phyloP scores from a whole-genome alignment of 371 early-diverging fungal species.

The Mucor racemosus region DNA sequence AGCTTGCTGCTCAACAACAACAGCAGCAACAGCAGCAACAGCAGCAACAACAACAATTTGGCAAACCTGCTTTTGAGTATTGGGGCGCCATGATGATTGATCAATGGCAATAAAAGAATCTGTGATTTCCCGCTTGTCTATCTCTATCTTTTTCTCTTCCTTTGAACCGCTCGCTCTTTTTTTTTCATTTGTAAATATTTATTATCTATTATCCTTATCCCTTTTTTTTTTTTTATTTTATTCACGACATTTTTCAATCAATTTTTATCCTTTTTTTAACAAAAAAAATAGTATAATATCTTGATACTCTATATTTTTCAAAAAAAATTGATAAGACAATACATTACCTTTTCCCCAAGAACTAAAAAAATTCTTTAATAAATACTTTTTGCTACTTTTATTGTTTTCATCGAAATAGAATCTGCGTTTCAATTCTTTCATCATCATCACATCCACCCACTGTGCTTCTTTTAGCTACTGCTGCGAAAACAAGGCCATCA shows the following conservation, averaged over 20 bases:
- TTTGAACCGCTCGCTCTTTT: background rate
- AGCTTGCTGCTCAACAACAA: slow-evolving; percentile 8
- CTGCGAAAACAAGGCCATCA: background rate
- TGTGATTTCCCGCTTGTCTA: background rate
- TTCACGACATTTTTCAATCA: background rate
- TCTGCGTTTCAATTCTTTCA: no score
- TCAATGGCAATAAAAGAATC: slow-evolving; percentile 13
- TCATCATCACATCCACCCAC: no score
- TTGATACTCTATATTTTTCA: background rate
- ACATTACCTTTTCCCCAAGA: background rate
- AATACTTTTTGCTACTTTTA: background rate
- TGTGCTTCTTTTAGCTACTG: no score
- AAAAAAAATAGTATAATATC: background rate
- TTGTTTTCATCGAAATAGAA: no score
- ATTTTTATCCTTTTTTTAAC: background rate
- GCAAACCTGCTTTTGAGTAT: slow-evolving; percentile 9
- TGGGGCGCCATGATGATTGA: slow-evolving; percentile 19
- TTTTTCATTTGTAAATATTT: slow-evolving; percentile 11
- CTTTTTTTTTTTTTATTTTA: background rate
- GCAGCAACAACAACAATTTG: slow-evolving; percentile 2
- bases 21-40: slow-evolving; percentile 11
- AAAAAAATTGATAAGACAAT: background rate
- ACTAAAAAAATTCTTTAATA: slow-evolving; percentile 5
- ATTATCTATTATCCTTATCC: background rate
- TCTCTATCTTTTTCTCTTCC: background rate